A percentile compares a stretch with the other conserved stretches of the same genome.
These are phyloP conservation scores for Dactylellina leptospora DNA, from an alignment of 2,329 filamentous ascomycete species.

Conservation along the genomic window DNA sequence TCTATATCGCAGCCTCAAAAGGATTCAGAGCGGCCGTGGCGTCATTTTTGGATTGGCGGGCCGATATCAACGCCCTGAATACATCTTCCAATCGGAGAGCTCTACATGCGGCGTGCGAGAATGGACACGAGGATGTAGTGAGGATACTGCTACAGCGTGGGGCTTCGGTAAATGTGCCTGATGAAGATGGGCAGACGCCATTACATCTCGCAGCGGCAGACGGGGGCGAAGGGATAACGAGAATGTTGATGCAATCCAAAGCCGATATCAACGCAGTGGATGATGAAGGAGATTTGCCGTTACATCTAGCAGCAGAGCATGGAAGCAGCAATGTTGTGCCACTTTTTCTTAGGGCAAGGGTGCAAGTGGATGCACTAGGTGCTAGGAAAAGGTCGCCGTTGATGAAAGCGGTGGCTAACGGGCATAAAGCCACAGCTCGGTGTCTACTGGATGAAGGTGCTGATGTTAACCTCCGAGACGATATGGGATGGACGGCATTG, in stretches of 20 bases:
- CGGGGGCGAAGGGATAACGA: conserved; percentile 56
- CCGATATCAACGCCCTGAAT: conserved; percentile 34
- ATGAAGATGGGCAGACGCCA: conserved; percentile 58
- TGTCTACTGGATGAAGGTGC: conserved; percentile 46
- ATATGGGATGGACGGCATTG: conserved; percentile 46
- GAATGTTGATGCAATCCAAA: conserved; percentile 55
- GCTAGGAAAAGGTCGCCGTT: conserved; percentile 37
- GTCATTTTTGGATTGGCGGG: conserved; percentile 50
- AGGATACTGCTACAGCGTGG: conserved; percentile 57
- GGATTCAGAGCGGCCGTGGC: conserved; percentile 38
- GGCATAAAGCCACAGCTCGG: conserved; percentile 39
- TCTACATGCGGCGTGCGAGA: conserved; percentile 59
- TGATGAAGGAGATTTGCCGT: conserved; percentile 56
- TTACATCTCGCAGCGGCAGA: conserved; percentile 58
- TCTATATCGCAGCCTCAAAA: conserved; percentile 53
- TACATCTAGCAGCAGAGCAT: conserved; percentile 57
- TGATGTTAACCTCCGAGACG: conserved; percentile 31
- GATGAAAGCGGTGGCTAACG: conserved; percentile 44
- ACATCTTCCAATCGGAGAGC: conserved; percentile 55
- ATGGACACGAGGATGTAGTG: conserved; percentile 57
- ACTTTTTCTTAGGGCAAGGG: conserved; percentile 56
- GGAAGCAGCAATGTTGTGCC: conserved; percentile 56
- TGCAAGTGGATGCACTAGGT: conserved; percentile 46
- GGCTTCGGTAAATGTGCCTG: conserved; percentile 57
- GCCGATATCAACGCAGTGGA: conserved; percentile 55